These are phyloP conservation scores for Circinella minor DNA, from an alignment of 371 early-diverging fungal genomes.

Conservation along the genomic window DNA sequence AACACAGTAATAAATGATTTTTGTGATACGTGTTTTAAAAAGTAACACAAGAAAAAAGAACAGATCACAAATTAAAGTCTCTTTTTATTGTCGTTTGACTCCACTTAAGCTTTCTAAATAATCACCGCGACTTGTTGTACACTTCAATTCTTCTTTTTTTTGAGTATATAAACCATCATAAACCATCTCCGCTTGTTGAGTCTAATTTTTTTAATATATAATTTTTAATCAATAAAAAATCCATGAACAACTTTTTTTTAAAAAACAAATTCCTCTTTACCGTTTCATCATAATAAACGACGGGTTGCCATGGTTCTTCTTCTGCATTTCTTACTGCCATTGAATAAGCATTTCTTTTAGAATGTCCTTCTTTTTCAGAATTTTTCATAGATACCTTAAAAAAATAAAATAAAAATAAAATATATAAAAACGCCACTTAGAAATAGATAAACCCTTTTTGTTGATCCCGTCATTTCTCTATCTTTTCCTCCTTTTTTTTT, in stretches of 20 bases:
- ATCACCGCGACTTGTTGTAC: constrained; percentile 44
- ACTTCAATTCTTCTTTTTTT: constrained; percentile 32
- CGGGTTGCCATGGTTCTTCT: constrained; percentile 79
- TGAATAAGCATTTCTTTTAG: constrained; percentile 60
- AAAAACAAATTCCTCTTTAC: constrained; percentile 47
- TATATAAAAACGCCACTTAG: too few relatives aligned
- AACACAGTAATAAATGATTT: too few relatives aligned
- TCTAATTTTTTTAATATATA: constrained; percentile 30
- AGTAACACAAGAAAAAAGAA: not conserved
- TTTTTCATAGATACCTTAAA: constrained; percentile 57
- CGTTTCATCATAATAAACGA: constrained; percentile 68
- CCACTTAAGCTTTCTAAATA: constrained; percentile 46
- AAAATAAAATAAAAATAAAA: too few relatives aligned
- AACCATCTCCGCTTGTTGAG: constrained; percentile 49
- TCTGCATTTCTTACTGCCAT: constrained; percentile 68
- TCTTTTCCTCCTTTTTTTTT: not conserved
- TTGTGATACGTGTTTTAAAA: too few relatives aligned
- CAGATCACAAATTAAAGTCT: not conserved
- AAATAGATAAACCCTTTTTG: not conserved
- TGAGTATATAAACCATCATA: constrained; percentile 39
- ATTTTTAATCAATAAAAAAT: not conserved
- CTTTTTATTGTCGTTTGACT: constrained; percentile 17
- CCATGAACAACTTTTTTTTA: not conserved
- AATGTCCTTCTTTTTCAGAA: constrained; percentile 55
- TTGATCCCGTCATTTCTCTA: not conserved